Percentiles rank a stretch among this genome's conserved stretches.
phyloP scores from a whole-genome alignment of 495 filamentous ascomycete genomes.

The Penicillium cataractarum region DNA sequence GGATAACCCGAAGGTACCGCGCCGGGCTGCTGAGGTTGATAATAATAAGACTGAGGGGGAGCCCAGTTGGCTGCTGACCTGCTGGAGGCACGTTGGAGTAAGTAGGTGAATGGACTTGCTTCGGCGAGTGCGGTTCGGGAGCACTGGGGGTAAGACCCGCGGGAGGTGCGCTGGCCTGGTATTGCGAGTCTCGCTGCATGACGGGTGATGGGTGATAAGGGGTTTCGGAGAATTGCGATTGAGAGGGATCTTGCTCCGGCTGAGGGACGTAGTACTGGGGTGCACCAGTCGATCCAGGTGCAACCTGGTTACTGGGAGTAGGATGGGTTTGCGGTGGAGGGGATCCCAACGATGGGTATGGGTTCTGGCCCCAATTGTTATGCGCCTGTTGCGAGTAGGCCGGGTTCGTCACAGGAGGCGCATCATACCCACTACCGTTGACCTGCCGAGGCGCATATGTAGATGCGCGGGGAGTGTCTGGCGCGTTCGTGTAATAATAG shows the following conservation, averaged over 20 bases:
- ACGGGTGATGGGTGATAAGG: conserved; percentile 35
- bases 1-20: conserved; percentile 42
- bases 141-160: conserved; percentile 25
- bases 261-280: conserved; percentile 39
- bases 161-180: conserved; percentile 33
- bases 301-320: conserved; percentile 15
- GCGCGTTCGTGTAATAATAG: conserved; percentile 74
- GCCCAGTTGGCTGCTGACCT: conserved; percentile 35
- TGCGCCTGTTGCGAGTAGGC: conserved; percentile 31
- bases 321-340: conserved; percentile 33
- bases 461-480: conserved; percentile 44
- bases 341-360: conserved; percentile 35
- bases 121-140: conserved; percentile 34
- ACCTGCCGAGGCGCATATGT: conserved; percentile 51
- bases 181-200: conserved; percentile 39
- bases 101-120: conserved; percentile 34
- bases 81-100: conserved; percentile 36
- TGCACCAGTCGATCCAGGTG: conserved; percentile 26
- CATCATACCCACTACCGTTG: conserved; percentile 26
- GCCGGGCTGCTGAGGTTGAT: conserved; percentile 52
- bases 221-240: conserved; percentile 27
- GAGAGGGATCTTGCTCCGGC: conserved; percentile 27
- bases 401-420: conserved; percentile 29
- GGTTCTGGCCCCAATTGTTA: conserved; percentile 34
- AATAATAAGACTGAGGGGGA: conserved; percentile 43